Base-by-base conservation (phyloP, 176 grass and related monocot genomes). In the Triticum dicoccoides region DNA sequence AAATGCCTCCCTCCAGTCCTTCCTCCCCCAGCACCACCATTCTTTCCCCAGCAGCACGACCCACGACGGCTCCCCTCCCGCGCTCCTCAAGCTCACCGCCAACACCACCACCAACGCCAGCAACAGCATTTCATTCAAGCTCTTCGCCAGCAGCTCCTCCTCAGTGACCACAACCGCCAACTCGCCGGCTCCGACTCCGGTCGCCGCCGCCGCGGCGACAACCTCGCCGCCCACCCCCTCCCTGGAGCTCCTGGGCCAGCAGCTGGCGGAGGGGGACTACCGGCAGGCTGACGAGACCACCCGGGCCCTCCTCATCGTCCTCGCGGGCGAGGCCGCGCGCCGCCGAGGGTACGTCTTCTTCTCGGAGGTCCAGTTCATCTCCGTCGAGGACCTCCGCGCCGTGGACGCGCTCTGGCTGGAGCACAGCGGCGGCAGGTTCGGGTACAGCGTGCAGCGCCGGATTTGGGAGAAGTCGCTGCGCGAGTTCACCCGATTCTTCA, bases 291-390 rank as follows among this genome's bases (percentile, higher is more conserved):
- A 99, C 33, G 94, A 99, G 84, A 93, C 93, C 81, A 99, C 97
- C 11, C 90, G 94, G 0, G 86, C 90, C 2, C 94, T 96, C 65
- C 80, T 99, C 71, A 99, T 99, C 39, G 80, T 72, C 25, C 94
- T 99, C 2, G 94, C 97, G 0, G 97, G 97, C 1, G 97, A 96
- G 79, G 11, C 97, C 1, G 97, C 97, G 4, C 90, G 92, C 66
- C 90, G 89, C 42, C 90, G 94, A 66, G 97, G 97, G 25, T 99
- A 99, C 17, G 92, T 99, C 35, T 99, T 99, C 97, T 99, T 99
- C 89, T 96, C 97, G 0, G 94, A 99, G 86, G 90, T 96, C 23
- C 90, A 99, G 69, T 97, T 99, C 80, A 91, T 99, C 69, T 74
- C 87, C 0, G 20, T 83, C 0, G 89, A 82, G 29, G 90, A 96